Base-by-base conservation (phyloP, 78 protist species). In the Creolimax fragrantissima region DNA sequence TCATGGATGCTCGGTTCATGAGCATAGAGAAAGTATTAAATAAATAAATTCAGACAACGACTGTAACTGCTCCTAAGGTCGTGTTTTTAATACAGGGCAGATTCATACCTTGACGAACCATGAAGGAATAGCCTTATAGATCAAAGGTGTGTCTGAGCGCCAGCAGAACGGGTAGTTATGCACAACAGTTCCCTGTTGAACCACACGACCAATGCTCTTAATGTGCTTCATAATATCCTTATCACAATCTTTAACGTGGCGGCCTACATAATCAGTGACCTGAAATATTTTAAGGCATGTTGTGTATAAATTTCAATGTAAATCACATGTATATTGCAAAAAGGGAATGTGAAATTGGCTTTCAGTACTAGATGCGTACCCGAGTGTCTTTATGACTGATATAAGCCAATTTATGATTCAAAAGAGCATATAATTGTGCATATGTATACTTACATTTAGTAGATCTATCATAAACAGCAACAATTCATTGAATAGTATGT, bases 101-200 rank as follows among this genome's bases (percentile, higher is more conserved):
- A n/a, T n/a, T n/a, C 74, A 58, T 58, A 58, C 99, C 44, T 89
- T 45, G 43, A 99, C 96, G 89, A 98, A 99, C 99, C 99, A 98
- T 47, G 96, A 92, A 37, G 98, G 97, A 3, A 98, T 96, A 5
- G 99, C 98, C 41, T 92, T 88, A 96, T 98, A 97, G 94, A 99
- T 95, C 24, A 99, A 95, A 39, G 99, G 99, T n/a, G 99, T 97
- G 39, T 98, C 96, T 3, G 95, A 94, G 42, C 99, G 94, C 99
- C 99, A 99, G 97, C 99, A 99, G 97, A 96, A 97, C 45, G 99
- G 99, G 95, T 99, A 99, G 58, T 89, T 66, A 93, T 99, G 99
- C 44, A 43, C 90, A 88, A 96, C 91, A 35, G 44, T 3, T 43
- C 91, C 98, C 5, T n/a, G 2, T 37, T 88, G 2, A 7, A 97